These are phyloP conservation scores for Spizellomyces punctatus DNA, from an alignment of 192 early-diverging fungal species.

Conservation along the genomic window DNA sequence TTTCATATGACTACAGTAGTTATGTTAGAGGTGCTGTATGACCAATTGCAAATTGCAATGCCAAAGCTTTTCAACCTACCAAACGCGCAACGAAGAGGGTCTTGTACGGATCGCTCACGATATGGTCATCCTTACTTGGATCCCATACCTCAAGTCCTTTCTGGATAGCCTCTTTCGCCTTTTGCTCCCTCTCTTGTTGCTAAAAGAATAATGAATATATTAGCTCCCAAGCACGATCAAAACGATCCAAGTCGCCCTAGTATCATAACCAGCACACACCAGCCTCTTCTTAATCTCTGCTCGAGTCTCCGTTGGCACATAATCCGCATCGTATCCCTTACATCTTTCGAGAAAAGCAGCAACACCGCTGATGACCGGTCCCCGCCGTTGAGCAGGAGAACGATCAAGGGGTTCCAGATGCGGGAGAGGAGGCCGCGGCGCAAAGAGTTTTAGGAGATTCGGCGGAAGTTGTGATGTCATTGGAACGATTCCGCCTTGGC, in stretches of 20 bases:
- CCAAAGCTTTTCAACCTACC: constrained; percentile 38
- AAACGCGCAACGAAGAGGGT: constrained; percentile 87
- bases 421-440: constrained; percentile 76
- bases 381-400: constrained; percentile 57
- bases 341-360: constrained; percentile 56
- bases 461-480: constrained; percentile 47
- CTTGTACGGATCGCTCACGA: constrained; percentile 87
- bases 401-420: constrained; percentile 68
- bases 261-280: constrained; percentile 42
- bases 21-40: neutral
- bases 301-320: constrained; percentile 70
- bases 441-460: constrained; percentile 76
- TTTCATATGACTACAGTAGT: constrained; percentile 58
- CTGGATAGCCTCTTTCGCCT: constrained; percentile 62
- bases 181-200: constrained; percentile 57
- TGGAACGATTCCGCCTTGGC: neutral
- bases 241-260: neutral
- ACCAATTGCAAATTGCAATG: neutral
- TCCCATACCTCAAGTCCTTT: constrained; percentile 65
- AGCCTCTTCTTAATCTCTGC: constrained; percentile 69
- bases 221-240: neutral
- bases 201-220: constrained; percentile 25
- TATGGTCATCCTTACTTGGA: constrained; percentile 71
- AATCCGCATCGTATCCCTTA: constrained; percentile 68
- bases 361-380: constrained; percentile 60